phyloP scores from a whole-genome alignment of 495 filamentous ascomycete genomes.

The Haplographium delicatum region DNA sequence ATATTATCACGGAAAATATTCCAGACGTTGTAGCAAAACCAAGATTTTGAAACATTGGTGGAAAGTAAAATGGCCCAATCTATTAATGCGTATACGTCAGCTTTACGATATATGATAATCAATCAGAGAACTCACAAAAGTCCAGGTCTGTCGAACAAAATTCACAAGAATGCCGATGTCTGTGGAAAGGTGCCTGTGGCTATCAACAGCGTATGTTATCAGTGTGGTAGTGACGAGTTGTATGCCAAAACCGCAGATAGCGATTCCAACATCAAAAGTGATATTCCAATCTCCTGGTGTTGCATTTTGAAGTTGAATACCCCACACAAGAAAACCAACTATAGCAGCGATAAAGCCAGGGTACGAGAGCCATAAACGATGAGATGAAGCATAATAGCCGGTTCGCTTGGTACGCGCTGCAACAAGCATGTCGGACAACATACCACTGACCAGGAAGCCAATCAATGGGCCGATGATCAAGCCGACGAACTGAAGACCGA shows the following conservation, averaged over 20 bases:
- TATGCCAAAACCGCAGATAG: conserved; percentile 45
- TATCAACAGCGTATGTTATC: conserved; percentile 50
- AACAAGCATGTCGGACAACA: conserved; percentile 47
- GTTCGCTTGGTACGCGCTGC: conserved; percentile 25
- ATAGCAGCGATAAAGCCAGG: conserved; percentile 42
- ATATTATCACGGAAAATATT: too few relatives aligned
- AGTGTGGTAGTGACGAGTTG: conserved; percentile 52
- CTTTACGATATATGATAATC: too few relatives aligned
- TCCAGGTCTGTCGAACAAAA: conserved; percentile 48
- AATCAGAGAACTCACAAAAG: conserved; percentile 54
- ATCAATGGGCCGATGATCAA: conserved; percentile 50
- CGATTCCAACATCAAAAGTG: conserved; percentile 44
- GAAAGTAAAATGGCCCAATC: too few relatives aligned
- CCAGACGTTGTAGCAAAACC: too few relatives aligned
- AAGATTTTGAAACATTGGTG: too few relatives aligned
- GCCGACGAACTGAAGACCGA: conserved; percentile 48
- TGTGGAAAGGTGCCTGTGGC: conserved; percentile 41
- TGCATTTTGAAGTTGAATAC: conserved; percentile 37
- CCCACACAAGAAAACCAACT: conserved; percentile 46
- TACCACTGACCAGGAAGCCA: conserved; percentile 50
- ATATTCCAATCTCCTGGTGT: conserved; percentile 39
- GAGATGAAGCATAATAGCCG: conserved; percentile 34
- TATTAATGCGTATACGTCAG: too few relatives aligned
- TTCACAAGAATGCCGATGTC: conserved; percentile 54
- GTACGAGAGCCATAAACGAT: conserved; percentile 50